Evolutionary conservation across 495 filamentous ascomycete species (phyloP), one percentile per base, ranked within the genome.

Genomic region (Talaromyces proteolyticus): DNA sequence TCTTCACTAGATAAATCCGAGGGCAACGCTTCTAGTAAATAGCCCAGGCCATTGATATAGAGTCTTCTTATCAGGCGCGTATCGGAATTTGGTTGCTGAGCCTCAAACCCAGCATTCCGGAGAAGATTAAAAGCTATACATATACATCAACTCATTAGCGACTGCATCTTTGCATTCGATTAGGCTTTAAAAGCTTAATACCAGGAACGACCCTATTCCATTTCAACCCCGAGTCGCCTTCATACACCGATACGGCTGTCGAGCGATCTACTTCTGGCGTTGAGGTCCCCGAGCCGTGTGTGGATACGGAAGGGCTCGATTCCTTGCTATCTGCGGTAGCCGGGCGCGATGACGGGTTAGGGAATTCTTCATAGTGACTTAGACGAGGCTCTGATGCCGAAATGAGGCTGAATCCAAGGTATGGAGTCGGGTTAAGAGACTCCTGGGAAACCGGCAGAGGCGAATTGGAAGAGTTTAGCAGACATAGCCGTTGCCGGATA

Each of bases 21-120:
- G 0, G 88, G 87, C 0, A 91, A 70, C 0, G 78, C 86, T 44
- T 77, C 75, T 2, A 89, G 74, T 3, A 90, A 68, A 58, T 88
- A 88, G 6, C 76, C 69, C 6, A 87, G 48, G 38, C 82, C 78
- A 56, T 82, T 76, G 20, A 91, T 68, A 60, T 87, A 90, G 1
- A 87, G 70, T 16, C 79, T 75, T n/a, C 86, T 74, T 38, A 77
- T 76, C 23, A 86, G 60, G n/a, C 57, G 62, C 22, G 54, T 54
- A 44, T 74, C 70, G 11, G 63, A 59, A 1, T 61, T 54, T 14
- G 59, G 54, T 47, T 67, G 67, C 47, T 69, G 67, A 7, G 67
- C 70, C 55, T 74, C 68, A 22, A 62, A 67, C 0, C 60, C 57
- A 20, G 67, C 67, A 52, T 64, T 68, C 5, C 65, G 70, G 21